phyloP scores from a whole-genome alignment of 345 rosid genomes.

The Linum trigynum region DNA sequence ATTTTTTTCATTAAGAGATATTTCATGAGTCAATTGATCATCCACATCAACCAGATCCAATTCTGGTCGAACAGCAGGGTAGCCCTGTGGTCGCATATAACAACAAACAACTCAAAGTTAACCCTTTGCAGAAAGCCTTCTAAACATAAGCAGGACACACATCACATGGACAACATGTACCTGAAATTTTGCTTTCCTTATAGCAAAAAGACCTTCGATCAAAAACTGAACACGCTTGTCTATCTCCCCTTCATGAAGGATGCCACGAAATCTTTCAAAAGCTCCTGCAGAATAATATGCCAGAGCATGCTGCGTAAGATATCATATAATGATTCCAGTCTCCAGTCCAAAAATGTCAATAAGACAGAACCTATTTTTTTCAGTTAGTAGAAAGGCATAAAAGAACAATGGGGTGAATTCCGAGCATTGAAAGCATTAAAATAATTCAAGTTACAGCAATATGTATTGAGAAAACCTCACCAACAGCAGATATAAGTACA shows the following conservation, averaged over 20 bases:
- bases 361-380: neutral
- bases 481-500: neutral
- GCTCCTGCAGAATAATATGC: conserved; percentile 43
- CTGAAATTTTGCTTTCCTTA: conserved; percentile 89
- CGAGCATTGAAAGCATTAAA: neutral
- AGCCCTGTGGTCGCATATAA: conserved; percentile 45
- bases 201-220: conserved; percentile 82
- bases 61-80: conserved; percentile 92
- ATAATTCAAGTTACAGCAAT: neutral
- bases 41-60: conserved; percentile 82
- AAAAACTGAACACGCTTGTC: conserved; percentile 86
- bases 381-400: conserved; percentile 6
- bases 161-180: conserved; percentile 18
- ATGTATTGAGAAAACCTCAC: neutral
- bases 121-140: neutral
- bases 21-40: conserved; percentile 77
- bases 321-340: neutral
- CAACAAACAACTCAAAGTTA: conserved; percentile 4
- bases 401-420: too few relatives aligned
- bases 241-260: conserved; percentile 94
- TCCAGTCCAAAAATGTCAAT: neutral
- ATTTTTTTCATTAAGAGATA: conserved; percentile 58
- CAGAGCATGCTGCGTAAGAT: neutral
- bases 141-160: neutral
- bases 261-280: conserved; percentile 90